Base-by-base conservation (phyloP, 1,284 basidiomycete species). In the Fomitopsis betulina region DNA sequence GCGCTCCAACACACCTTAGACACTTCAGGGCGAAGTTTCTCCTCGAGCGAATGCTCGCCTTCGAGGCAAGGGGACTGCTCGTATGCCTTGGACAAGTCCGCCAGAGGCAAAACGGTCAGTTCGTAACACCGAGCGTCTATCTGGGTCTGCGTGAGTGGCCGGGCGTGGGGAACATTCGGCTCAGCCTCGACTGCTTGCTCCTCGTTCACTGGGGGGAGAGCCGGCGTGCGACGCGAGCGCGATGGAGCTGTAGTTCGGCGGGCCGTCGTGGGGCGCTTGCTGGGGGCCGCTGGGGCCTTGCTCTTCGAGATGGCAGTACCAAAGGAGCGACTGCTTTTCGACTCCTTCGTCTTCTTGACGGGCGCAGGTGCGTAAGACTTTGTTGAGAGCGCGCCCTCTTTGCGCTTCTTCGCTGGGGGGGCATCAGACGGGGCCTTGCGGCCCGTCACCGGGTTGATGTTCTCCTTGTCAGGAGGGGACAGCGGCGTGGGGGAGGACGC, bases 391-490 rank as follows among this genome's bases (percentile, higher is more conserved):
- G 79, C 82, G 58, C 67, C 64, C 2, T 82, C 84, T 72, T 87
- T 89, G 60, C 85, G 78, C 67, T 89, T 89, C 74, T 87, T 87
- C 17, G 72, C 70, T 25, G 73, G 70, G 38, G 67, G 68, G 21
- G 66, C 70, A 0, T 66, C 58, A 9, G 71, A 63, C 37, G 73
- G 76, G 3, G 83, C 70, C 40, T 79, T 82, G 61, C 81, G 78
- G 10, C 89, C 89, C 6, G 89, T 90, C 62, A 86, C 59, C 39
- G 89, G 89, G 68, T 91, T 78, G 51, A 86, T 75, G 68, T 91
- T 91, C 72, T 91, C 89, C 76, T 91, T 91, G 75, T 90, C 86
- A 58, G 73, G 70, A 23, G 73, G 67, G 32, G 74, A 73, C 74
- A 72, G 55, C 72, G 63, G 60, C 74, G 73, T 42, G 62, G 57